Conservation (phyloP, 2,329 filamentous ascomycete species). For the Trematosphaeria pertusa region DNA sequence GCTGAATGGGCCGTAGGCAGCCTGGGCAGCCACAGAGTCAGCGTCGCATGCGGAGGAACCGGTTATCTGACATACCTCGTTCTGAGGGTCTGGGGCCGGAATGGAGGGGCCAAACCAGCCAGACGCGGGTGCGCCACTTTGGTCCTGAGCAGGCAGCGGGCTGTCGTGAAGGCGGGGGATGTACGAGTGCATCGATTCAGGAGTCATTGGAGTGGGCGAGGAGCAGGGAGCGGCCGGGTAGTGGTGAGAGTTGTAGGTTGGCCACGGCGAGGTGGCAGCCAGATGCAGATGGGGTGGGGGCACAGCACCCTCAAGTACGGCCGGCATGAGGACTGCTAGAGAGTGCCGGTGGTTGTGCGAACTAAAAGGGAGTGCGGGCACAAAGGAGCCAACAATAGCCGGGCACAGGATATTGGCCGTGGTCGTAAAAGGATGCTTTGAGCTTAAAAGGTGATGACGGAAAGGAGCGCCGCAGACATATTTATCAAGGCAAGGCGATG, state of each 20-base stretch:
- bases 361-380: slow-evolving; percentile 4
- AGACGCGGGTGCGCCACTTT: slow-evolving; percentile 30
- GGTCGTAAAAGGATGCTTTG: neutral
- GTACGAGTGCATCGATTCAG: slow-evolving; percentile 39
- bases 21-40: slow-evolving; percentile 18
- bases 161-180: slow-evolving; percentile 36
- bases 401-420: slow-evolving; percentile 12
- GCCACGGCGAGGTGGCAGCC: slow-evolving; percentile 37
- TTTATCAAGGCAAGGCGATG: slow-evolving; percentile 30
- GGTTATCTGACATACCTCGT: slow-evolving; percentile 35
- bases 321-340: slow-evolving; percentile 38
- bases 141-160: slow-evolving; percentile 34
- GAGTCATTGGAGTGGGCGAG: slow-evolving; percentile 41
- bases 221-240: slow-evolving; percentile 34
- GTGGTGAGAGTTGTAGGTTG: slow-evolving; percentile 33
- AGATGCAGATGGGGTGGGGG: slow-evolving; percentile 43
- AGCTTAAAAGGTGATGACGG: slow-evolving; percentile 10
- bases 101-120: slow-evolving; percentile 40
- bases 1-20: slow-evolving; percentile 32
- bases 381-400: slow-evolving; percentile 17
- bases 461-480: slow-evolving; percentile 22
- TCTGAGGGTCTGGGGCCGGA: slow-evolving; percentile 35
- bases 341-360: slow-evolving; percentile 12
- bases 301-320: slow-evolving; percentile 43
- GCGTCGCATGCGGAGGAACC: slow-evolving; percentile 12